Evolutionary conservation across 2,329 filamentous ascomycete genomes (phyloP).

Genomic region (Xylariales sp.): DNA sequence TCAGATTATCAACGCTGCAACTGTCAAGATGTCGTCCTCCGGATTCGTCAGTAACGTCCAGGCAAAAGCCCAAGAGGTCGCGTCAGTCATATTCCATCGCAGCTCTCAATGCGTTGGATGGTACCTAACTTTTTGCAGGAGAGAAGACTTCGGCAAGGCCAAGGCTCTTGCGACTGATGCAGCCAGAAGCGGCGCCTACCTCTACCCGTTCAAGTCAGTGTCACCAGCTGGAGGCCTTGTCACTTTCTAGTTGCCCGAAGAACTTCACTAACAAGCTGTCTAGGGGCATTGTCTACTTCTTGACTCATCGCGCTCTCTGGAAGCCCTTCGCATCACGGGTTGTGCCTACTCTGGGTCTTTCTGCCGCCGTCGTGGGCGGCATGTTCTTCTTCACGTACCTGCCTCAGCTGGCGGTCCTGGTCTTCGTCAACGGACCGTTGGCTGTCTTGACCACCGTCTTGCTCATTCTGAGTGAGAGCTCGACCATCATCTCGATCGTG

Average conservation of each 20-base stretch:
- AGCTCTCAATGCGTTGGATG: background rate
- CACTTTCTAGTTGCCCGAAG: background rate
- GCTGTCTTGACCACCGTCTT: slow-evolving; percentile 69
- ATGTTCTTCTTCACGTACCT: slow-evolving; percentile 89
- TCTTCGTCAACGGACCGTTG: slow-evolving; percentile 79
- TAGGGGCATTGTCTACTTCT: slow-evolving; percentile 56
- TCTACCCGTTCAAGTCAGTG: slow-evolving; percentile 72
- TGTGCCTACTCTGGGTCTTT: slow-evolving; percentile 62
- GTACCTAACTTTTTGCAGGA: slow-evolving; percentile 31
- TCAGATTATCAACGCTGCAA: no score
- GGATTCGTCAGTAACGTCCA: slow-evolving; percentile 26
- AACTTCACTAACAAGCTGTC: no score
- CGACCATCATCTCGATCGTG: slow-evolving; percentile 51
- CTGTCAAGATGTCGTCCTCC: background rate
- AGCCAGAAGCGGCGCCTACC: slow-evolving; percentile 69
- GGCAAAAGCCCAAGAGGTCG: slow-evolving; percentile 44
- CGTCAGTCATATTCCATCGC: slow-evolving; percentile 30
- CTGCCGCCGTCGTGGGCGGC: slow-evolving; percentile 63
- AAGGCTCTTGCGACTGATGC: slow-evolving; percentile 62
- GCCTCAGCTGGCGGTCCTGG: slow-evolving; percentile 76
- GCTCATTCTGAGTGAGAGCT: slow-evolving; percentile 60
- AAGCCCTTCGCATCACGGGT: slow-evolving; percentile 53
- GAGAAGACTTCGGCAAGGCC: slow-evolving; percentile 68
- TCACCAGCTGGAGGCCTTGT: background rate
- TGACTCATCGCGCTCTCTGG: slow-evolving; percentile 52